A percentile compares a stretch with the other conserved stretches of the same genome.
phyloP scores from a whole-genome alignment of 1,284 basidiomycete genomes.

The Phenoliferia sp. region DNA sequence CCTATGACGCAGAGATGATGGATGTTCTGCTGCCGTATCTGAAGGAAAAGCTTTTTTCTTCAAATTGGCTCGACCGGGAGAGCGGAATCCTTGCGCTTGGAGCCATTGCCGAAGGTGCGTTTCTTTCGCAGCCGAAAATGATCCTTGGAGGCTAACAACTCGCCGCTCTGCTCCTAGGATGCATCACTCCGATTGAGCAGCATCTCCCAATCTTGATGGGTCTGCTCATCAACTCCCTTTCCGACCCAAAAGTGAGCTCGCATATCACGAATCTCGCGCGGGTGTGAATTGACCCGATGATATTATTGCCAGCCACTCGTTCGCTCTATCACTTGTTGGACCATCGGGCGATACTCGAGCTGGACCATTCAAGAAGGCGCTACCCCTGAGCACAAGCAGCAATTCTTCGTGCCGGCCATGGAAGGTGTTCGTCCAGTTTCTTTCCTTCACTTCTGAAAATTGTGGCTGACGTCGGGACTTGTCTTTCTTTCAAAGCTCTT shows the following conservation, averaged over 20 bases:
- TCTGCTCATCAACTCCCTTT: conserved; percentile 83
- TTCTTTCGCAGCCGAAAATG: background rate
- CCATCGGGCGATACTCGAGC: conserved; percentile 93
- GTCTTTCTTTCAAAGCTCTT: conserved; percentile 61
- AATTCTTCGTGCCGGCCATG: conserved; percentile 93
- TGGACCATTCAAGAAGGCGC: conserved; percentile 80
- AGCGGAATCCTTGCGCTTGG: conserved; percentile 93
- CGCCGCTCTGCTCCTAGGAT: conserved; percentile 55
- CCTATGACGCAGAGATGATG: conserved; percentile 80
- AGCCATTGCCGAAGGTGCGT: conserved; percentile 91
- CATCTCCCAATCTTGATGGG: conserved; percentile 89
- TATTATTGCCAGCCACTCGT: conserved; percentile 70
- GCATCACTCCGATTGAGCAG: conserved; percentile 90
- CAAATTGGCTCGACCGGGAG: conserved; percentile 91
- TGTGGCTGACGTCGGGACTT: background rate
- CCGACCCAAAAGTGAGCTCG: conserved; percentile 75
- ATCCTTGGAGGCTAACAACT: background rate
- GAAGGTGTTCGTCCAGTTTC: conserved; percentile 71
- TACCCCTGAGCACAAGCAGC: conserved; percentile 78
- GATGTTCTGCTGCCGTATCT: conserved; percentile 83
- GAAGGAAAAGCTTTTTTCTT: conserved; percentile 88
- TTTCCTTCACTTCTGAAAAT: background rate
- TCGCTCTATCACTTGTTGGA: conserved; percentile 98
- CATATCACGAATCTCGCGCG: background rate
- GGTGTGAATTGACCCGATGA: background rate